These are phyloP conservation scores for Diaporthe helianthi DNA, from an alignment of 2,329 filamentous ascomycete genomes.

Conservation along the genomic window DNA sequence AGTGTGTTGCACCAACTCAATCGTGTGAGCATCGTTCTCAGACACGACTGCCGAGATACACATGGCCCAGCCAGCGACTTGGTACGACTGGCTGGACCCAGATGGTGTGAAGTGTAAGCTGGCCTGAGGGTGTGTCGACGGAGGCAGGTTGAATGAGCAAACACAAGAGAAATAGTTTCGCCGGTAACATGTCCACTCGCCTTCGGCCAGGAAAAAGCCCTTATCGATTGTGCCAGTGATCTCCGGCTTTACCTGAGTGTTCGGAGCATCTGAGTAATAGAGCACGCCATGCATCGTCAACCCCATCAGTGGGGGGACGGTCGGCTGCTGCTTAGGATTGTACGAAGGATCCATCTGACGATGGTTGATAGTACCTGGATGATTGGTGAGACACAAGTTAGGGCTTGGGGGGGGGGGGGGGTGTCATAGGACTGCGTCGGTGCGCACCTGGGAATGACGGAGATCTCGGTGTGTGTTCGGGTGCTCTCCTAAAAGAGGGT, in stretches of 20 bases:
- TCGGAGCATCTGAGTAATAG: slow-evolving; percentile 62
- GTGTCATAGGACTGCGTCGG: slow-evolving; percentile 61
- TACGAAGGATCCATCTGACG: slow-evolving; percentile 60
- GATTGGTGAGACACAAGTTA: slow-evolving; percentile 50
- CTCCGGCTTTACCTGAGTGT: slow-evolving; percentile 65
- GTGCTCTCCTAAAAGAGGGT: slow-evolving; percentile 57
- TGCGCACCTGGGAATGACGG: slow-evolving; percentile 56
- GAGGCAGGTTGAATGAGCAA: slow-evolving; percentile 76
- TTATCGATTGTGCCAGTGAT: slow-evolving; percentile 86
- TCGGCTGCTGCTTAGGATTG: slow-evolving; percentile 48
- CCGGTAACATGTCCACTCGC: slow-evolving; percentile 91
- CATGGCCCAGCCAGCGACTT: slow-evolving; percentile 80
- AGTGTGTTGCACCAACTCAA: slow-evolving; percentile 89
- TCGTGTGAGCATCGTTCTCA: slow-evolving; percentile 74
- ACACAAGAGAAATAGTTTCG: slow-evolving; percentile 90
- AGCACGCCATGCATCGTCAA: slow-evolving; percentile 65
- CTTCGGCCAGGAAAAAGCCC: slow-evolving; percentile 82
- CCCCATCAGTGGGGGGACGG: slow-evolving; percentile 60
- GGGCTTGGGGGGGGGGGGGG: slow-evolving; percentile 60
- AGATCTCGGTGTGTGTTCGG: slow-evolving; percentile 59
- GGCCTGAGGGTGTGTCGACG: slow-evolving; percentile 49
- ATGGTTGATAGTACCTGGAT: slow-evolving; percentile 37
- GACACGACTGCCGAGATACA: slow-evolving; percentile 85
- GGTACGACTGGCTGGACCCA: slow-evolving; percentile 62
- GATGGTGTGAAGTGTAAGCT: slow-evolving; percentile 59